These are phyloP conservation scores for Aureobasidium sp. DNA, from an alignment of 2,329 filamentous ascomycete genomes.

Conservation along the genomic window DNA sequence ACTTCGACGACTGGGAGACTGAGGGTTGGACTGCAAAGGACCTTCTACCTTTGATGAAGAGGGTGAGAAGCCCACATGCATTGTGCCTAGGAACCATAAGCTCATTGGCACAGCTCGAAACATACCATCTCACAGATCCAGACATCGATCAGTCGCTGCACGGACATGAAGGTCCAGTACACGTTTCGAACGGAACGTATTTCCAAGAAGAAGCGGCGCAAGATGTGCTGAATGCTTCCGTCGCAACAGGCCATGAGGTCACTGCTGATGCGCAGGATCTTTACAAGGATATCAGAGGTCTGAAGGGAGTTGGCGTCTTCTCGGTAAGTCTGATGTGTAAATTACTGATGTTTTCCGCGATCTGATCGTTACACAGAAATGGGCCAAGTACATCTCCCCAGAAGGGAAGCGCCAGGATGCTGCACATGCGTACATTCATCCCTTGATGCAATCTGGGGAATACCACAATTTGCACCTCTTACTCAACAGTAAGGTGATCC, in stretches of 20 bases:
- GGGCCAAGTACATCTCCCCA: conserved; percentile 43
- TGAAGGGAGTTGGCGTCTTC: background rate
- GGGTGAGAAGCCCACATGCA: background rate
- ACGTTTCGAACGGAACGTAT: conserved; percentile 19
- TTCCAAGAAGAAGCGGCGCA: conserved; percentile 35
- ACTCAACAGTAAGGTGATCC: conserved; percentile 49
- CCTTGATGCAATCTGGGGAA: conserved; percentile 41
- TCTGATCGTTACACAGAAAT: conserved; percentile 29
- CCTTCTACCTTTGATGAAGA: conserved; percentile 21
- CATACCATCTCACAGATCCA: conserved; percentile 19
- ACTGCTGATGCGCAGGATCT: conserved; percentile 50
- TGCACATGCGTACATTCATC: conserved; percentile 50
- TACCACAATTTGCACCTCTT: conserved; percentile 56
- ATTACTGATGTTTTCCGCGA: background rate
- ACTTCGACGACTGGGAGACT: conserved; percentile 22
- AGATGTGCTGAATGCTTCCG: conserved; percentile 43
- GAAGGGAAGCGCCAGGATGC: conserved; percentile 54
- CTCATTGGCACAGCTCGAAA: conserved; percentile 19
- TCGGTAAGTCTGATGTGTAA: background rate
- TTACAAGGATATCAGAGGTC: conserved; percentile 24
- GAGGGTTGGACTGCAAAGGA: conserved; percentile 21
- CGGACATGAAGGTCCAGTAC: conserved; percentile 20
- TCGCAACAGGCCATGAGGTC: conserved; percentile 44
- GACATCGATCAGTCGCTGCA: conserved; percentile 17
- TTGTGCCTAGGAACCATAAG: too few relatives aligned